Evolutionary conservation across 116 monocot genomes (phyloP).

Genomic region (Iris pallida): DNA sequence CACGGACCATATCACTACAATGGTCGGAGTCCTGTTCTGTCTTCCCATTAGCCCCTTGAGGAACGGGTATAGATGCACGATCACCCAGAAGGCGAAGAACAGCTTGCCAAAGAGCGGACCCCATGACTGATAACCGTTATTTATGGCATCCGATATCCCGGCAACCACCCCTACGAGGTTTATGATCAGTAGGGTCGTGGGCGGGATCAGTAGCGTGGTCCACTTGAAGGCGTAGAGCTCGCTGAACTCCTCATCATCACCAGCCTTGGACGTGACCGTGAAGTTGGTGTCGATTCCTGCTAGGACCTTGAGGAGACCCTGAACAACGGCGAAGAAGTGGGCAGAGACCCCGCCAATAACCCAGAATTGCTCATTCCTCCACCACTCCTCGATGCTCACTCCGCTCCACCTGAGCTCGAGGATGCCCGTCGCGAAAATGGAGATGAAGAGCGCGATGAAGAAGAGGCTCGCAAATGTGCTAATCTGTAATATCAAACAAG

Average conservation of each 20-base stretch:
- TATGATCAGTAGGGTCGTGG: constrained; percentile 72
- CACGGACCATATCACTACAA: constrained; percentile 91
- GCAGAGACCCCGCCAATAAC: constrained; percentile 96
- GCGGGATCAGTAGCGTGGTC: constrained; percentile 88
- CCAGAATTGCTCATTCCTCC: constrained; percentile 99
- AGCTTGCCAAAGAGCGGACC: constrained; percentile 88
- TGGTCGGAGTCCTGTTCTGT: constrained; percentile 90
- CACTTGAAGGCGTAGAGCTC: constrained; percentile 97
- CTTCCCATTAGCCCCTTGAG: constrained; percentile 95
- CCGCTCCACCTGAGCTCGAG: constrained; percentile 93
- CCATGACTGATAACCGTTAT: constrained; percentile 89
- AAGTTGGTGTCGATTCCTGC: constrained; percentile 96
- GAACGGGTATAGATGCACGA: constrained; percentile 93
- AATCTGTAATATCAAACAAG: constrained; percentile 43
- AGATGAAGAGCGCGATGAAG: constrained; percentile 89
- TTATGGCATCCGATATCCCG: constrained; percentile 84
- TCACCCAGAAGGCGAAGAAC: constrained; percentile 95
- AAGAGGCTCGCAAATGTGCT: constrained; percentile 93
- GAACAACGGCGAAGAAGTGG: constrained; percentile 84
- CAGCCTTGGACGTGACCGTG: constrained; percentile 87
- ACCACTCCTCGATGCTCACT: constrained; percentile 97
- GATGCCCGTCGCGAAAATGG: constrained; percentile 90
- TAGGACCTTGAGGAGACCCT: constrained; percentile 84
- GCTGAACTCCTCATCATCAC: constrained; percentile 57
- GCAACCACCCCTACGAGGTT: constrained; percentile 96